Evolutionary conservation across 1,284 basidiomycete species (phyloP).

Genomic region (Ganoderma multipileum): DNA sequence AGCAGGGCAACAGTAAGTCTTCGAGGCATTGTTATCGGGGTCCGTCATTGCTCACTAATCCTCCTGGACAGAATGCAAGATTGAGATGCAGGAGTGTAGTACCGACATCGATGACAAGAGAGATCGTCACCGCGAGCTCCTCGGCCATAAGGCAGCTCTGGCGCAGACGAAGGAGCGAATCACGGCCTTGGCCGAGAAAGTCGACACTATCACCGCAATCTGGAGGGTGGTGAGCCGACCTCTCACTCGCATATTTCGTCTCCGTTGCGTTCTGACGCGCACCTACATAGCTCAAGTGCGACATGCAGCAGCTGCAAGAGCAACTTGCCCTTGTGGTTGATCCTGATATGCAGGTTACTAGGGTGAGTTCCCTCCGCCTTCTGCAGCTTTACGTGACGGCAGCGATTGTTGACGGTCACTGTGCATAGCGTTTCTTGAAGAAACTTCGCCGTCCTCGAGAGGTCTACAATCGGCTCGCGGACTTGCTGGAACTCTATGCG

Average conservation of each 20-base stretch:
- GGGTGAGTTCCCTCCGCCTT: background rate
- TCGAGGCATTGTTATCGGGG: background rate
- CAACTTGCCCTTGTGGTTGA: conserved; percentile 13
- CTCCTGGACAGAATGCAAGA: background rate
- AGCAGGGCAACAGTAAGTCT: background rate
- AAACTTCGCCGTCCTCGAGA: conserved; percentile 12
- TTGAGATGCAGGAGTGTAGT: background rate
- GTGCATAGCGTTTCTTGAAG: conserved; percentile 14
- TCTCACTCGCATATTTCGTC: background rate
- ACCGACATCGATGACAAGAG: background rate
- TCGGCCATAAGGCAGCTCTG: background rate
- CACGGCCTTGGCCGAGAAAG: background rate
- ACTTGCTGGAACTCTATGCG: conserved; percentile 14
- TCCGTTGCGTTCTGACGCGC: background rate
- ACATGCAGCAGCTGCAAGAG: conserved; percentile 14
- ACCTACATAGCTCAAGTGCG: conserved; percentile 12
- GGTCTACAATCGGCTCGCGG: conserved; percentile 9
- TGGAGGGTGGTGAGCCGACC: background rate
- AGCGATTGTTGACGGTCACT: background rate
- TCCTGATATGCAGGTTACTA: conserved; percentile 13
- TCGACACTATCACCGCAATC: background rate
- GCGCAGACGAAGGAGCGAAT: background rate
- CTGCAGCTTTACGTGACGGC: background rate
- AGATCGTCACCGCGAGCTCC: background rate
- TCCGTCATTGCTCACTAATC: background rate